phyloP scores from a whole-genome alignment of 179 eudicot species.

The Beta macrorhiza region DNA sequence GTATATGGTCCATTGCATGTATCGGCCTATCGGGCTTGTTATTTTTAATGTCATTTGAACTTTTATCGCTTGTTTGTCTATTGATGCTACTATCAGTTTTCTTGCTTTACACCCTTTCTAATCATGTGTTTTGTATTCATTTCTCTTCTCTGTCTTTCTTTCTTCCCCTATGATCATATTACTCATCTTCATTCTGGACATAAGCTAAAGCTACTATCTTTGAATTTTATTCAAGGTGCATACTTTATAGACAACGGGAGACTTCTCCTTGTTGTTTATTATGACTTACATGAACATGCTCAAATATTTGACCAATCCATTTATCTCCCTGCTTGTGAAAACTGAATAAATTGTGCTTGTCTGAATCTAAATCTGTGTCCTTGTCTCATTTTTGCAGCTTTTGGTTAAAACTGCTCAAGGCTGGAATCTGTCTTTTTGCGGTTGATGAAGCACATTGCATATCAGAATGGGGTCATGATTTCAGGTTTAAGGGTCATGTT shows the following conservation, averaged over 20 bases:
- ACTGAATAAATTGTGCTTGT: not conserved
- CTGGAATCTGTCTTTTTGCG: slow-evolving; percentile 77
- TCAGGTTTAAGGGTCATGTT: slow-evolving; percentile 46
- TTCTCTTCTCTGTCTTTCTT: not conserved
- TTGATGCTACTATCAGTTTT: not conserved
- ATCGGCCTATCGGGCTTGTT: not conserved
- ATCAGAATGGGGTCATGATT: slow-evolving; percentile 92
- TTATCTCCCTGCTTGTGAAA: not conserved
- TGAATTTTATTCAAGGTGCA: not conserved
- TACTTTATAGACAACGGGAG: not conserved
- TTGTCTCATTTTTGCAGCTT: slow-evolving; percentile 50
- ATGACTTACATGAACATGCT: not conserved
- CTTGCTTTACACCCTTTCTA: not conserved
- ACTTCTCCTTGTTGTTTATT: not conserved
- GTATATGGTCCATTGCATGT: not conserved
- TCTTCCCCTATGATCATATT: not conserved
- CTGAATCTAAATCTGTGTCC: not conserved
- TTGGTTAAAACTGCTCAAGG: slow-evolving; percentile 60
- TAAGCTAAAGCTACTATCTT: not conserved
- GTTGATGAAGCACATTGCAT: slow-evolving; percentile 96
- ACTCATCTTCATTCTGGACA: not conserved
- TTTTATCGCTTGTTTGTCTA: not conserved
- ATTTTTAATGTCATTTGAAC: not conserved
- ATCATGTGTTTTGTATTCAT: not conserved
- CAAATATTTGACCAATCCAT: not conserved